Conservation (phyloP, 805 yeast species). For the Saccharomycopsis capsularis region DNA sequence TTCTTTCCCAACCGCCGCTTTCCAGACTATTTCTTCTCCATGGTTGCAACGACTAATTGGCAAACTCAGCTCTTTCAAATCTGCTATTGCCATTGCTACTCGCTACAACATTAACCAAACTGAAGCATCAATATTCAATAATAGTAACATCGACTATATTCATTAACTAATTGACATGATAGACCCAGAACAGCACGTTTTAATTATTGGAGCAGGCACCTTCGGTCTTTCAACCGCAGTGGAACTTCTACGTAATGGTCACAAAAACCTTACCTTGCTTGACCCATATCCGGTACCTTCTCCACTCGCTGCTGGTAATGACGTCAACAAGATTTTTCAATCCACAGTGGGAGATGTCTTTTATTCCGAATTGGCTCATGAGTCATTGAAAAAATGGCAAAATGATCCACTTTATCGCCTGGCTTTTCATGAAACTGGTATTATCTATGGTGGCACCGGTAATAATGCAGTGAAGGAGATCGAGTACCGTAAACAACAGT, state of each 20-base stretch:
- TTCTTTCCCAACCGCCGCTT: no score
- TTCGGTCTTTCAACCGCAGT: slow-evolving; percentile 39
- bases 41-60: no score
- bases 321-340: slow-evolving; percentile 36
- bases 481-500: slow-evolving; percentile 9
- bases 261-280: slow-evolving; percentile 27
- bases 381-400: slow-evolving; percentile 32
- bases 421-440: slow-evolving; percentile 32
- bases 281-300: slow-evolving; percentile 34
- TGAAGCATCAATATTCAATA: no score
- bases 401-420: slow-evolving; percentile 28
- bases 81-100: no score
- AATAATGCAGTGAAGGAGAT: slow-evolving; percentile 23
- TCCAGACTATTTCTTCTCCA: no score
- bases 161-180: no score
- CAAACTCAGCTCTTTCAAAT: no score
- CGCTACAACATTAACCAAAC: no score
- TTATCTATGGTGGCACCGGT: slow-evolving; percentile 24
- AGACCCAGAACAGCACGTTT: slow-evolving; percentile 20
- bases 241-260: slow-evolving; percentile 31
- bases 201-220: slow-evolving; percentile 39
- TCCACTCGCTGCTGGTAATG: slow-evolving; percentile 35
- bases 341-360: slow-evolving; percentile 24
- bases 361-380: slow-evolving; percentile 27
- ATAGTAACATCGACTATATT: no score